Base-by-base conservation (phyloP, 306 rosid genomes). In the Gynostemma pentaphyllum region DNA sequence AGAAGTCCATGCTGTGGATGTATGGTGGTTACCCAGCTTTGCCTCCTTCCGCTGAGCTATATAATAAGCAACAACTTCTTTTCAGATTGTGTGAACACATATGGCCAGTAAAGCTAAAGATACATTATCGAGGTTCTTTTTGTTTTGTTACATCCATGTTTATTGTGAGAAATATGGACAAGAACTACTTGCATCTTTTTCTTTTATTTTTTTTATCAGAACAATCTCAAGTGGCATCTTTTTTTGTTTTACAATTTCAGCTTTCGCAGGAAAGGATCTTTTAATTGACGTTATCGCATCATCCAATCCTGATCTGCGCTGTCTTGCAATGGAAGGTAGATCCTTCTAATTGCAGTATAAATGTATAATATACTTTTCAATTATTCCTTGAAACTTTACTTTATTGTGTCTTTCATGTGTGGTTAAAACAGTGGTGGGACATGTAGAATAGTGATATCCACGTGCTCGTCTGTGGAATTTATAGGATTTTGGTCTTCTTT, bases 1-100 rank as follows among this genome's bases (percentile, higher is more conserved):
- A 85, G 67, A 84, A 83, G 72, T 76, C 96, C 40, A 71, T 92
- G 80, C 69, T 92, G 18, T 92, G 98, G 98, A 61, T 70, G 67
- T 76, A 88, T 81, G 96, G 98, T 36, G 98, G 98, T 71, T 95
- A 88, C 76, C 98, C 98, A 14, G 40, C 70, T 64, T 68, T 81
- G 74, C 92, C 98, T 5, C 50, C 79, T 37, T 80, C 90, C 19
- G 70, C 83, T 69, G 68, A 62, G 68, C 62, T 92, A 69, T 80
- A 79, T 76, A 44, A 72, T 34, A 86, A 83, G 70, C 82, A 84
- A 56, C 75, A 55, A 42, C 81, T 69, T 72, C 80, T 92, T 70
- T 68, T 70, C 63, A 62, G 62, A 49, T 72, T 86, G 51, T 82
- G 82, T 15, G 96, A 86, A 72, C 28, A 56, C 9, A 48, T 80